phyloP scores from a whole-genome alignment of 2,329 filamentous ascomycete genomes.

The Talaromyces sp. region DNA sequence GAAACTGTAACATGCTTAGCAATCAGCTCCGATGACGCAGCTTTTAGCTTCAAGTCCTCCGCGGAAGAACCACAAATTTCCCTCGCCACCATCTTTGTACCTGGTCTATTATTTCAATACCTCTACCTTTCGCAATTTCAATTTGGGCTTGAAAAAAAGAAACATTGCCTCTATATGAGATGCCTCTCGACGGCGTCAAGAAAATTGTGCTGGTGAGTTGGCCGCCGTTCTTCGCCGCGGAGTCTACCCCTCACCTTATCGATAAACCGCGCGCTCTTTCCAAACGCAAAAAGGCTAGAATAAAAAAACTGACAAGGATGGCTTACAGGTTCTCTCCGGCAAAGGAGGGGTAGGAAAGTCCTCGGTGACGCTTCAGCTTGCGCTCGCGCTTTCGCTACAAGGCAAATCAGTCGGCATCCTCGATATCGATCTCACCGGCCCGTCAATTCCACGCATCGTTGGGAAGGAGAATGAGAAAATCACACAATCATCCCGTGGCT shows the following conservation, averaged over 20 bases:
- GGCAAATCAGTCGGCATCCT: conserved; percentile 90
- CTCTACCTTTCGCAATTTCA: neutral
- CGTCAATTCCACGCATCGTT: conserved; percentile 92
- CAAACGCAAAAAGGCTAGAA: neutral
- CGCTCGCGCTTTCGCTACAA: conserved; percentile 76
- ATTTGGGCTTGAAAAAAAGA: neutral
- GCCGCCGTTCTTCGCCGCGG: neutral
- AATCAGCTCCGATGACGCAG: conserved; percentile 13
- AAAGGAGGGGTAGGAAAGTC: conserved; percentile 99
- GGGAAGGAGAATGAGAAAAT: conserved; percentile 86
- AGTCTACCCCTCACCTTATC: conserved; percentile 21
- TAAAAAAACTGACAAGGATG: conserved; percentile 1
- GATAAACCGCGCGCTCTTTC: neutral
- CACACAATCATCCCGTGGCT: conserved; percentile 82
- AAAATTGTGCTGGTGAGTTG: conserved; percentile 37
- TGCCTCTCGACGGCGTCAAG: conserved; percentile 40
- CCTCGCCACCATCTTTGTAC: neutral
- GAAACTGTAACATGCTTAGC: conserved; percentile 7
- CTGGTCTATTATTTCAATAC: neutral
- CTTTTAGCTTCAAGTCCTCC: conserved; percentile 1
- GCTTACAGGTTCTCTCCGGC: conserved; percentile 68
- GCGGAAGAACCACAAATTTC: conserved; percentile 2
- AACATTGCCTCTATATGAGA: conserved; percentile 14
- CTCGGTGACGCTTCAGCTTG: conserved; percentile 93
- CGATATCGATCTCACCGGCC: conserved; percentile 92